These are phyloP conservation scores for cucumber (Cucumis sativus) DNA, from an alignment of 306 rosid species.

Conservation along the genomic window DNA sequence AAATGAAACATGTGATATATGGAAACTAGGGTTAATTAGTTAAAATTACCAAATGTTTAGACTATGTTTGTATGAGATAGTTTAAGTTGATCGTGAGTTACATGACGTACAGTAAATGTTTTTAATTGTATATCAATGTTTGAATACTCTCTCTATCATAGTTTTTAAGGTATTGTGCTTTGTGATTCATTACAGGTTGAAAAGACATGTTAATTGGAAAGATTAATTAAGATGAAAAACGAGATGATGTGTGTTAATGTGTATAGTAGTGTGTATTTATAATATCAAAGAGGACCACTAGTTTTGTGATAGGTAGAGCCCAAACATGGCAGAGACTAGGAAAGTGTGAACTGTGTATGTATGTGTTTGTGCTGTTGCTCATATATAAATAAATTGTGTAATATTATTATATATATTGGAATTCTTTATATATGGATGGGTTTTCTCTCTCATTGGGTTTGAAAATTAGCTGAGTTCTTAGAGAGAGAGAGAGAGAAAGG, in stretches of 20 bases:
- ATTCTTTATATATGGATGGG: neutral
- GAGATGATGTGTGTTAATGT: neutral
- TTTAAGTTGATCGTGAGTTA: no score
- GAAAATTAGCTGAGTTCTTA: conserved; percentile 3
- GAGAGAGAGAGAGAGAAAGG: conserved; percentile 10
- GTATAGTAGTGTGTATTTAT: neutral
- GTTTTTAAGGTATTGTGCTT: no score
- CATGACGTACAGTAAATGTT: no score
- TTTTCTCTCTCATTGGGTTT: neutral
- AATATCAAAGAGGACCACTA: conserved; percentile 16
- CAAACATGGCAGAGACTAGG: conserved; percentile 14
- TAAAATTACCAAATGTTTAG: neutral
- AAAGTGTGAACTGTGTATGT: conserved; percentile 7
- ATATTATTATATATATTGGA: neutral
- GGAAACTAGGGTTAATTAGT: neutral
- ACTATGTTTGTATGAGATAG: no score
- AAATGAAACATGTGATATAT: neutral
- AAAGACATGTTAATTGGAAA: no score
- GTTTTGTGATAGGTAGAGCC: conserved; percentile 7
- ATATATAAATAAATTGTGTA: no score
- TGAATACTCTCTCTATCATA: no score
- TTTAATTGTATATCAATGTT: no score
- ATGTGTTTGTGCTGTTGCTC: neutral
- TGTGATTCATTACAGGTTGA: no score
- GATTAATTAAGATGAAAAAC: neutral